Evolutionary conservation across 2,329 filamentous ascomycete species (phyloP), one percentile per base, ranked within the genome.

Genomic region (Sphaerulina vaccinii): DNA sequence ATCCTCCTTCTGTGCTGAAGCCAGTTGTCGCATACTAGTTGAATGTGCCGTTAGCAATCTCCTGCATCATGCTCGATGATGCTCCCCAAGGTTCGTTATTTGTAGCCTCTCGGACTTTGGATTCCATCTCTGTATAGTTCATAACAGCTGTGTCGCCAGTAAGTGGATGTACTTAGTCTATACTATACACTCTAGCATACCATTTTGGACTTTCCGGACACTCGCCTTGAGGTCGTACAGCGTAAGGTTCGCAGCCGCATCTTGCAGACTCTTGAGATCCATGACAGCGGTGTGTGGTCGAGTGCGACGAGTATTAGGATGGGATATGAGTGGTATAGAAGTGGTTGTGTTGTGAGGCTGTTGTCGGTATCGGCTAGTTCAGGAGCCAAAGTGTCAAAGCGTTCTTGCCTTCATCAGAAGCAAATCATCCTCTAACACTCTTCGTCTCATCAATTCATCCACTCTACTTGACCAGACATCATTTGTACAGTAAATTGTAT

Each of bases 51-150:
- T 91, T 95, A 73, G 93, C 90, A 71, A 99, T 99, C 74, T 99
- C 93, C 74, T 97, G 91, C 91, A 97, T 96, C 66, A 87, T 70
- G 15, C 86, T 88, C 21, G 86, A 86, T 10, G 86, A 88, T 44
- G 86, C 84, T 60, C 91, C 93, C 93, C 93, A 99, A 51, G 93
- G 93, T 72, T 99, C 93, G 71, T 97, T 97, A 75, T 99, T 99
- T 32, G 93, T 99, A 23, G 93, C 93, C 79, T 99, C 93, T 72
- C 93, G 87, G 61, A 97, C 79, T 75, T 85, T 85, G 52, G 81
- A 72, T 74, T 95, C 89, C 88, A 93, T 92, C 69, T 96, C 91
- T 36, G 91, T 96, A 72, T 92, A 96, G 75, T 96, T 96, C 91
- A 96, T 96, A 55, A 96, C 90, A 61, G 90, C 90, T 96, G 65